Percentiles rank a stretch among this genome's conserved stretches.
Conservation (phyloP, 139 green algal genomes). For the Klebsormidium nitens region DNA sequence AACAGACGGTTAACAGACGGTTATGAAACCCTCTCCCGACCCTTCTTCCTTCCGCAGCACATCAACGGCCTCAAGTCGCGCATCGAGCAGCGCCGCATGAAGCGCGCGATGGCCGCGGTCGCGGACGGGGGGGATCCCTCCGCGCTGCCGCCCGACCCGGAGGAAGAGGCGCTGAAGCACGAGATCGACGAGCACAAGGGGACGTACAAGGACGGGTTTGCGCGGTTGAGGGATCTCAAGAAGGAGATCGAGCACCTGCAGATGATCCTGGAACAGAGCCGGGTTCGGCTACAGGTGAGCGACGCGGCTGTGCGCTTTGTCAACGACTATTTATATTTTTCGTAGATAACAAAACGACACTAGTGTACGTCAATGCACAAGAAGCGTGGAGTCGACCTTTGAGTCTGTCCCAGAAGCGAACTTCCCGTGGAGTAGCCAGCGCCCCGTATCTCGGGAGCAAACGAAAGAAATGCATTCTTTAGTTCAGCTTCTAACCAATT, state of each 20-base stretch:
- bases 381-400: too few species aligned
- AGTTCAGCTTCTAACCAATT: too few species aligned
- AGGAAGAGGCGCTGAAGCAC: conserved; percentile 52
- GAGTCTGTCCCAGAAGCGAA: too few species aligned
- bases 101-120: conserved; percentile 30
- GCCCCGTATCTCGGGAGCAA: too few species aligned
- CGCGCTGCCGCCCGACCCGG: conserved; percentile 29
- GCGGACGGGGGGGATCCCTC: conserved; percentile 2
- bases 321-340: too few species aligned
- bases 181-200: conserved; percentile 21
- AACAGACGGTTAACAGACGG: too few species aligned
- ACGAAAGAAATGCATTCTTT: too few species aligned
- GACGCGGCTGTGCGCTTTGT: not conserved
- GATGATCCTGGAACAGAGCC: conserved; percentile 66
- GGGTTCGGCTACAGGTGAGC: conserved; percentile 50
- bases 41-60: too few species aligned
- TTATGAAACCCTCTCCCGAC: too few species aligned
- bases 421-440: too few species aligned
- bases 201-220: conserved; percentile 65
- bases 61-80: conserved; percentile 59
- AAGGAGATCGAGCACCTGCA: conserved; percentile 81
- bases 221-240: conserved; percentile 68
- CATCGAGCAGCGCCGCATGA: conserved; percentile 64
- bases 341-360: too few species aligned
- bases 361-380: too few species aligned